These are phyloP conservation scores for Limtongia smithiae DNA, from an alignment of 805 yeast species.

Conservation along the genomic window DNA sequence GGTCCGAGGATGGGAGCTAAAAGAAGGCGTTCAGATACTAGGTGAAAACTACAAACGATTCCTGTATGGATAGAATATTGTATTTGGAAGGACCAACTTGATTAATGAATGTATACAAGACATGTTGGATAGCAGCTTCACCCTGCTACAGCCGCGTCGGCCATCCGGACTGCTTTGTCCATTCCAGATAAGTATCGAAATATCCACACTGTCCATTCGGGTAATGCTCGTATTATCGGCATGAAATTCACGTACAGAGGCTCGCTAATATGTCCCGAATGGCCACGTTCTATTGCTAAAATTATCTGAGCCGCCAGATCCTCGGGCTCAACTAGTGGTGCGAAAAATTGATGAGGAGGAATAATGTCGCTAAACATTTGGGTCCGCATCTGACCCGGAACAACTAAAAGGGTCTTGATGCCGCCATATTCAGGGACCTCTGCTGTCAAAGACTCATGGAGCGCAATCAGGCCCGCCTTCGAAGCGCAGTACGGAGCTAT, in stretches of 20 bases:
- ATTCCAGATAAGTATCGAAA: constrained; percentile 62
- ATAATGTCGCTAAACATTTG: constrained; percentile 65
- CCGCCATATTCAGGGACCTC: constrained; percentile 54
- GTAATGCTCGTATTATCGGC: constrained; percentile 67
- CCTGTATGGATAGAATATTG: constrained; percentile 8
- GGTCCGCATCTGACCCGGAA: constrained; percentile 83
- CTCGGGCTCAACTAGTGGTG: constrained; percentile 74
- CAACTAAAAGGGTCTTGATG: constrained; percentile 68
- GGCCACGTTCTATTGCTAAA: constrained; percentile 55
- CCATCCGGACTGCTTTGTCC: constrained; percentile 44
- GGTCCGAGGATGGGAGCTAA: constrained; percentile 25
- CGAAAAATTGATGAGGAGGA: constrained; percentile 71
- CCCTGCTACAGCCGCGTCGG: not conserved
- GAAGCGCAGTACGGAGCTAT: constrained; percentile 81
- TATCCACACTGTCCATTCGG: constrained; percentile 63
- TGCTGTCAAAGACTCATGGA: constrained; percentile 75
- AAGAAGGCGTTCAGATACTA: constrained; percentile 20
- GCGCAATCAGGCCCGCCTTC: constrained; percentile 77
- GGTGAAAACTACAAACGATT: constrained; percentile 15
- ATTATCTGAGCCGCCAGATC: constrained; percentile 61
- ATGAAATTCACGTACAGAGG: constrained; percentile 76
- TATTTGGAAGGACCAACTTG: not conserved
- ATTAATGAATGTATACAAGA: not conserved
- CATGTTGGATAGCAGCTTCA: too few relatives aligned
- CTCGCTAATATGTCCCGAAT: constrained; percentile 61